Evolutionary conservation across 2,329 filamentous ascomycete species (phyloP).

Genomic region (Fusarium nanum): DNA sequence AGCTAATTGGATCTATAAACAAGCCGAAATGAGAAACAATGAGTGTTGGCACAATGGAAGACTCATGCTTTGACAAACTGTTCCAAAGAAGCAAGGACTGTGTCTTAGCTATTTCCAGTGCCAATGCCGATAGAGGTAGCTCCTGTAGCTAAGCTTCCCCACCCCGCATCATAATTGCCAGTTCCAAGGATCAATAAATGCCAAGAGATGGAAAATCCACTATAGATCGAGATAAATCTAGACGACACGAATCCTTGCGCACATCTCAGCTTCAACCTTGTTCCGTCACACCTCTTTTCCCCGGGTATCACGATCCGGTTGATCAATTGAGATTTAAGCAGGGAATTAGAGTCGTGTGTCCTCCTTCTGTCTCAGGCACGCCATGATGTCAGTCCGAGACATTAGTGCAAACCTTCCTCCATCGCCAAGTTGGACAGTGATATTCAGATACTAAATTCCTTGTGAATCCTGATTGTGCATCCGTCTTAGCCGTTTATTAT

Average conservation of each 20-base stretch:
- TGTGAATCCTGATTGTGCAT: constrained; percentile 8
- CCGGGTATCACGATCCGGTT: background rate
- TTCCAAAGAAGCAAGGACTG: background rate
- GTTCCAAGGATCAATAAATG: background rate
- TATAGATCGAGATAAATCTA: background rate
- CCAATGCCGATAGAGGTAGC: background rate
- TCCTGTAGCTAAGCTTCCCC: background rate
- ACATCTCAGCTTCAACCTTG: background rate
- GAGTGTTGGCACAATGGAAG: background rate
- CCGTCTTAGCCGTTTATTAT: background rate
- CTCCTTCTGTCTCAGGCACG: background rate
- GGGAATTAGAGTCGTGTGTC: background rate
- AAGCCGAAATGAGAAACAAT: background rate
- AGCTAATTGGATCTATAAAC: background rate
- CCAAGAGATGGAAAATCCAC: background rate
- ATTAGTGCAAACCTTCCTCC: background rate
- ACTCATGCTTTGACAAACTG: background rate
- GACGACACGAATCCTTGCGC: background rate
- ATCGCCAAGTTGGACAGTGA: background rate
- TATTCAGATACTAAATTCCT: constrained; percentile 4
- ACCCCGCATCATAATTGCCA: background rate
- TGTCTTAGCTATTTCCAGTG: background rate
- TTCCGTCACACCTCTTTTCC: background rate
- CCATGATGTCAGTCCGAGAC: constrained; percentile 14
- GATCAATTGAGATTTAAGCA: background rate